A percentile compares a stretch with the other conserved stretches of the same genome.
phyloP scores from a whole-genome alignment of 2,329 filamentous ascomycete species.

The Pochonia chlamydosporia region DNA sequence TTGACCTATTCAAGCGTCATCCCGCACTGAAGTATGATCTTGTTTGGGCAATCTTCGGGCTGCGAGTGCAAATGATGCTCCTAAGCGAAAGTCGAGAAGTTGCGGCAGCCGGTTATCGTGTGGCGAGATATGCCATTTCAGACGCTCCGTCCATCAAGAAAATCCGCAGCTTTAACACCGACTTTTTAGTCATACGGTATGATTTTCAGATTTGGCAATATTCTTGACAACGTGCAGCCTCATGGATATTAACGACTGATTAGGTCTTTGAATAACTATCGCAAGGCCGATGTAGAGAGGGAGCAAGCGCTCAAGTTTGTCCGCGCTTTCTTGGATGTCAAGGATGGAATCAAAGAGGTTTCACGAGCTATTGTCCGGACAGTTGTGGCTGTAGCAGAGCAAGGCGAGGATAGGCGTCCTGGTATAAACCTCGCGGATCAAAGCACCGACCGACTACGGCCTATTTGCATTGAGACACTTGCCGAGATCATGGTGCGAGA shows the following conservation, averaged over 20 bases:
- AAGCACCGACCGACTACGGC: slow-evolving; percentile 74
- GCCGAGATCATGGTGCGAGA: slow-evolving; percentile 88
- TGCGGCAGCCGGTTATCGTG: slow-evolving; percentile 86
- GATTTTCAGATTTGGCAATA: background rate
- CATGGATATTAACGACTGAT: background rate
- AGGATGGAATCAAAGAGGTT: slow-evolving; percentile 82
- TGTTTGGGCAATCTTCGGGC: slow-evolving; percentile 90
- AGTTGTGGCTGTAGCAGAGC: slow-evolving; percentile 84
- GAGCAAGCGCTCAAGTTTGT: slow-evolving; percentile 97
- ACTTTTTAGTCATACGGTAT: slow-evolving; percentile 73
- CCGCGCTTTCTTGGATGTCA: slow-evolving; percentile 89
- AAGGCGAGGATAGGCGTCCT: slow-evolving; percentile 78
- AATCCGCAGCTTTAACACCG: slow-evolving; percentile 82
- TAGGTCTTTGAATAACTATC: slow-evolving; percentile 85
- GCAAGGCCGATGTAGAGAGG: slow-evolving; percentile 92
- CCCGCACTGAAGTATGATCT: slow-evolving; percentile 94
- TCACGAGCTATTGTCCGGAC: slow-evolving; percentile 83
- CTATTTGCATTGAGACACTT: slow-evolving; percentile 88
- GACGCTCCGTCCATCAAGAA: slow-evolving; percentile 84
- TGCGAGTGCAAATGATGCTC: slow-evolving; percentile 92
- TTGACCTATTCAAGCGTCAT: slow-evolving; percentile 93
- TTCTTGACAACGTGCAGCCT: background rate
- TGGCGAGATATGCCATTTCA: slow-evolving; percentile 90
- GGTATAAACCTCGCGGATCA: slow-evolving; percentile 64
- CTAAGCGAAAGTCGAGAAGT: slow-evolving; percentile 94